Evolutionary conservation across 1,284 basidiomycete species (phyloP), one percentile per base, ranked within the genome.

Genomic region (Cystobasidium sp.): DNA sequence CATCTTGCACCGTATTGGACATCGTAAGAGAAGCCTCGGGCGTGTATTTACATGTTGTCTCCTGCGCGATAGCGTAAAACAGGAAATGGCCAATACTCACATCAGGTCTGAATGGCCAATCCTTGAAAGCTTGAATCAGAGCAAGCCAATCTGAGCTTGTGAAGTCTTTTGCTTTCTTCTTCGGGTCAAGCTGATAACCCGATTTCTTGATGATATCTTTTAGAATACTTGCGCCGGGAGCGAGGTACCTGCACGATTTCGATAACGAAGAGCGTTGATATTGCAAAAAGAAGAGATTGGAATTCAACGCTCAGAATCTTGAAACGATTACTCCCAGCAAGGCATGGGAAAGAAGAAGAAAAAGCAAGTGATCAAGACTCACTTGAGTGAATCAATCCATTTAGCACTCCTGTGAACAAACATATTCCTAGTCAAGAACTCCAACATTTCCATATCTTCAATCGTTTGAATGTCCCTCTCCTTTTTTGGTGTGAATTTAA

Each of bases 51-150:
- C 12, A 14, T 3, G 6, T 6, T 12, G n/a, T 49, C 14, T 12
- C 18, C 16, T 16, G 22, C 22, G 46, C 49, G 14, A 1, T 46
- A 41, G 22, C 5, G 41, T 14, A 53, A 53, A 20, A 9, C n/a
- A 22, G n/a, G n/a, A 53, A 18, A 53, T 37, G 43, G 31, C 14
- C 5, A 24, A 46, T 14, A 67, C 64, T 66, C 31, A 66, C 70
- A 5, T 24, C 49, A 12, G 75, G 75, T 61, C 58, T 68, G 58
- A 76, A 76, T 20, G 75, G 75, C 75, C 75, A 76, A 22, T 41
- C 47, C 47, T 61, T 41, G 58, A 73, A 76, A 18, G 43, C 75
- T 39, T 62, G 37, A 4, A 68, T 16, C 7, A 76, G 18, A 20
- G 44, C 43, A 14, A 66, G 12, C 70, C 70, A 74, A 37, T 76